Evolutionary conservation across 768 basidiomycete genomes (phyloP).

Genomic region (Baorangia bicolor): DNA sequence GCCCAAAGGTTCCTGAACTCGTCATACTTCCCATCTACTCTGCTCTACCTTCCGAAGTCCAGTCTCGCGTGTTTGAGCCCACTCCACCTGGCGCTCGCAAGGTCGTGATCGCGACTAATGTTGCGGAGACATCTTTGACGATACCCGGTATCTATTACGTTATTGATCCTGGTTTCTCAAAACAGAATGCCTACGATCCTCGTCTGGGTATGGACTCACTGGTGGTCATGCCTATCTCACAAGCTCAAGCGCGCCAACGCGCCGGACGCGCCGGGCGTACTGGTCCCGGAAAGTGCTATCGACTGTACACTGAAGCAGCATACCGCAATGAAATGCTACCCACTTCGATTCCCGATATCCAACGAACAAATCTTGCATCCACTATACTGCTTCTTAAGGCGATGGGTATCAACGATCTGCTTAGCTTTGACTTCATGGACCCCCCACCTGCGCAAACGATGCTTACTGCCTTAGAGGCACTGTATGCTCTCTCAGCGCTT

Average conservation of each 20-base stretch:
- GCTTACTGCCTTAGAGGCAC: constrained; percentile 90
- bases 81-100: constrained; percentile 98
- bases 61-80: constrained; percentile 96
- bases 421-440: constrained; percentile 99
- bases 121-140: constrained; percentile 97
- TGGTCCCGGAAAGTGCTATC: constrained; percentile 97
- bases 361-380: constrained; percentile 86
- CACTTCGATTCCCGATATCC: constrained; percentile 96
- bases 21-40: constrained; percentile 98
- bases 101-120: constrained; percentile 99
- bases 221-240: constrained; percentile 98
- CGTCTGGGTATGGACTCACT: constrained; percentile 98
- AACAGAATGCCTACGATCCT: constrained; percentile 98
- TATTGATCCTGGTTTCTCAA: constrained; percentile 97
- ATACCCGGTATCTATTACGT: constrained; percentile 99
- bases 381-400: constrained; percentile 97
- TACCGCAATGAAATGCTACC: constrained; percentile 99
- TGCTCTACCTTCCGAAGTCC: constrained; percentile 95
- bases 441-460: constrained; percentile 96
- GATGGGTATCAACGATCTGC: constrained; percentile 97
- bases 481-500: constrained; percentile 93
- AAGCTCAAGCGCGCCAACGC: constrained; percentile 95
- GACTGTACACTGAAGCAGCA: constrained; percentile 96
- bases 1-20: constrained; percentile 97
- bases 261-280: constrained; percentile 97